Percentiles rank a stretch among this genome's conserved stretches.
Evolutionary conservation across 305 asterid species (phyloP).

Genomic region (Lippia alba): DNA sequence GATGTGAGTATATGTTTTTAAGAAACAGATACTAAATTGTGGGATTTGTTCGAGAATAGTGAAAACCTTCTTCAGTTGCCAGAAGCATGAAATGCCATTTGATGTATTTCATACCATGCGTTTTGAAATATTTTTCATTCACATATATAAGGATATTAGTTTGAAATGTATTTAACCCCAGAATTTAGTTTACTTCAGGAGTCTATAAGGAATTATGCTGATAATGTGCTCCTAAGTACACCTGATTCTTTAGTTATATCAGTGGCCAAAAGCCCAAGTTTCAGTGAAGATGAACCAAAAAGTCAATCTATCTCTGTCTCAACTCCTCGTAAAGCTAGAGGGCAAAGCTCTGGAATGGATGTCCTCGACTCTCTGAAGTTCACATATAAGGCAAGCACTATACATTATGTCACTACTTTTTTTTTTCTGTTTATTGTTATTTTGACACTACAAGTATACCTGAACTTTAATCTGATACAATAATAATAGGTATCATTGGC

Average conservation of each 20-base stretch:
- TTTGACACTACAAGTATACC: slow-evolving; percentile 6
- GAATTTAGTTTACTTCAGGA: slow-evolving; percentile 61
- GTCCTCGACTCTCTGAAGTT: slow-evolving; percentile 79
- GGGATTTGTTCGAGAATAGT: no score
- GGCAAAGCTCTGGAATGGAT: slow-evolving; percentile 73
- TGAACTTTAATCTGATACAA: slow-evolving; percentile 29
- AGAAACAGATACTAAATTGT: no score
- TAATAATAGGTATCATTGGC: slow-evolving; percentile 87
- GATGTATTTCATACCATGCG: slow-evolving; percentile 12
- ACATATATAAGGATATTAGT: slow-evolving; percentile 25
- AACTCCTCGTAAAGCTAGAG: slow-evolving; percentile 75
- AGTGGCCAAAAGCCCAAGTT: slow-evolving; percentile 50
- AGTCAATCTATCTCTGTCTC: slow-evolving; percentile 54
- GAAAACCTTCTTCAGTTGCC: neutral
- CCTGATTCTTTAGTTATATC: slow-evolving; percentile 89
- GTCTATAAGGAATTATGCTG: slow-evolving; percentile 92
- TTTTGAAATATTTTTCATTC: slow-evolving; percentile 16
- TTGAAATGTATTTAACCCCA: slow-evolving; percentile 33
- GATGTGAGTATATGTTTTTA: no score
- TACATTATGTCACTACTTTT: slow-evolving; percentile 18
- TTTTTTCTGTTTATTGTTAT: neutral
- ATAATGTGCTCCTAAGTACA: slow-evolving; percentile 71
- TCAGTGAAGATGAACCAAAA: slow-evolving; percentile 57
- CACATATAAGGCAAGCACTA: slow-evolving; percentile 75
- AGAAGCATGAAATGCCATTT: slow-evolving; percentile 27